Percentiles rank a stretch among this genome's conserved stretches.
Conservation (phyloP, 768 basidiomycete genomes). For the Trametes maxima region DNA sequence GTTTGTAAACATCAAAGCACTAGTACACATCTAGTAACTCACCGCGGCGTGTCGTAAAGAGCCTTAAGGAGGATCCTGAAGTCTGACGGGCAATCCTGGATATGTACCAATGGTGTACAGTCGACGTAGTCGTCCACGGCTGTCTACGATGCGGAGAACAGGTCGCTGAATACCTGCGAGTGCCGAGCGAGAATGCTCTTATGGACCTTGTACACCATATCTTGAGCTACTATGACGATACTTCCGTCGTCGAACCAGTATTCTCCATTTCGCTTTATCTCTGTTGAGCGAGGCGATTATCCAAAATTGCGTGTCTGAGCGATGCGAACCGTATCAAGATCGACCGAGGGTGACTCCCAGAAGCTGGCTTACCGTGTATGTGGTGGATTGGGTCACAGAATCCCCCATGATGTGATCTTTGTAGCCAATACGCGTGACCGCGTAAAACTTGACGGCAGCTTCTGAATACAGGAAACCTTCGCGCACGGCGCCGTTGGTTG, state of each 20-base stretch:
- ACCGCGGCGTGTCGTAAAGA: slow-evolving; percentile 1
- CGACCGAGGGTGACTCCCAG: not conserved
- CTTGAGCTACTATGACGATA: slow-evolving; percentile 54
- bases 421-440: too few species aligned
- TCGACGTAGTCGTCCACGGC: slow-evolving; percentile 4
- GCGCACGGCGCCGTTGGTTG: too few species aligned
- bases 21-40: not conserved
- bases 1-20: not conserved
- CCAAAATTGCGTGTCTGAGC: not conserved
- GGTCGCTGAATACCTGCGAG: slow-evolving; percentile 21
- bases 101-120: slow-evolving; percentile 11
- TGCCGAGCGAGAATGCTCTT: slow-evolving; percentile 15
- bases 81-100: slow-evolving; percentile 14
- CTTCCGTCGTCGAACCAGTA: slow-evolving; percentile 74
- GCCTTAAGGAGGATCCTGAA: slow-evolving; percentile 5
- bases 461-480: too few species aligned
- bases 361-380: too few species aligned
- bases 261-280: not conserved
- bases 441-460: too few species aligned
- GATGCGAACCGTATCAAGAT: not conserved
- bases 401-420: too few species aligned
- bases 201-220: slow-evolving; percentile 19
- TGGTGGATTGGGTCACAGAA: too few species aligned
- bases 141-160: slow-evolving; percentile 18
- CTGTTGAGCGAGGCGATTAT: not conserved